Evolutionary conservation across 2,329 filamentous ascomycete genomes (phyloP), one percentile per base, ranked within the genome.

Genomic region (Fusarium tjaetaba): DNA sequence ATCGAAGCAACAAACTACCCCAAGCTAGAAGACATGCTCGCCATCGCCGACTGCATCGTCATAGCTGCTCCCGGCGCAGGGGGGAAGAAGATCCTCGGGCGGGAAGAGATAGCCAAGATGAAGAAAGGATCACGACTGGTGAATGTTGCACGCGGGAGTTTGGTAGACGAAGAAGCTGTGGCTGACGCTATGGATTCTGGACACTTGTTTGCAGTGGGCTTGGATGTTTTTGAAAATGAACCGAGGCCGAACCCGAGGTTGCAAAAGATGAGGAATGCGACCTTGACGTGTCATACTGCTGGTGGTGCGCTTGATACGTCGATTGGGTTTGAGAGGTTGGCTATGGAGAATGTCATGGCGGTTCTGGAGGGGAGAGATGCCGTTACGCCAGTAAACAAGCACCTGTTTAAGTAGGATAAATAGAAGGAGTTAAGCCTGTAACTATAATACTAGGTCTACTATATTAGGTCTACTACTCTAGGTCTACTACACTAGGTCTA

Each of bases 281-380:
- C 85, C 53, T 78, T 89, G 43, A 85, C 88, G 22, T 83, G 84
- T 26, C 88, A 90, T 79, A 88, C 86, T 60, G 88, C 87, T 4
- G 88, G 88, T 0, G 86, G 87, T 5, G 87, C 86, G 16, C 81
- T 89, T 10, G 86, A 88, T 70, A 88, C 87, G 52, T 84, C 85
- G 69, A 78, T 87, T 32, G 87, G 86, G 26, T 89, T 90, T 71
- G 88, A 90, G 79, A 80, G 81, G 43, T 75, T 89, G 75, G 84
- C 87, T 3, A 88, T 90, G 80, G 82, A 86, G 79, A 90, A 90
- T 74, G 80, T 89, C 20, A 73, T 87, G 59, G 82, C 83, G 1
- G 87, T 87, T 60, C 76, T 88, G 49, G 80, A 82, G 42, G 83
- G 80, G 4, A 80, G 84, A 34, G 80, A 82, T 60, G 80, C 85